Evolutionary conservation across 345 rosid species (phyloP).

Genomic region (Eucalyptus curtisii): DNA sequence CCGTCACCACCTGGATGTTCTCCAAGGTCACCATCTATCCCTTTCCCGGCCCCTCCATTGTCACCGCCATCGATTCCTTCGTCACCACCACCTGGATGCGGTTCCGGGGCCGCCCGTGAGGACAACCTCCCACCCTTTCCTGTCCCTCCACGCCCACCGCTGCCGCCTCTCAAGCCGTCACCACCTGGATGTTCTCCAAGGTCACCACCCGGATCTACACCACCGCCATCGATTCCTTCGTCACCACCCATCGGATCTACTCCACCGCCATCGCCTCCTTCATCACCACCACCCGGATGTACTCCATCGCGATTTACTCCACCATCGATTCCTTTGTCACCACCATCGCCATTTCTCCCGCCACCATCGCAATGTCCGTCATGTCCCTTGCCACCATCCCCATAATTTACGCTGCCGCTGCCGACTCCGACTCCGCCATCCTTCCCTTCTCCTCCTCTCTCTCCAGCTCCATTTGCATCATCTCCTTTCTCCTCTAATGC

Average conservation of each 20-base stretch:
- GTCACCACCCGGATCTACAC: neutral
- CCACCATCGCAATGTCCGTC: neutral
- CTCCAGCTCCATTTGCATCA: neutral
- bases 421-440: neutral
- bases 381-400: neutral
- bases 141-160: neutral
- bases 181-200: constrained; percentile 16
- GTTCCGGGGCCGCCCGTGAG: constrained; percentile 10
- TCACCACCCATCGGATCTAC: neutral
- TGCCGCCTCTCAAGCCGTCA: neutral
- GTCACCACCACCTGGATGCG: no score
- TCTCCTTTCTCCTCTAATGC: neutral
- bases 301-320: constrained; percentile 6
- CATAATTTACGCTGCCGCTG: neutral
- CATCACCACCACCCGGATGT: constrained; percentile 25
- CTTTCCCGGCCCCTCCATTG: no score
- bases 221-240: neutral
- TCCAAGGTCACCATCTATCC: constrained; percentile 22
- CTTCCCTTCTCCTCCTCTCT: neutral
- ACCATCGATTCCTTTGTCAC: constrained; percentile 12
- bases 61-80: no score
- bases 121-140: constrained; percentile 18
- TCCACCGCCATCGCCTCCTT: constrained; percentile 15
- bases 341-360: constrained; percentile 12
- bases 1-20: neutral